These are phyloP conservation scores for Botrytis pseudocinerea DNA, from an alignment of 2,329 filamentous ascomycete species.

Conservation along the genomic window DNA sequence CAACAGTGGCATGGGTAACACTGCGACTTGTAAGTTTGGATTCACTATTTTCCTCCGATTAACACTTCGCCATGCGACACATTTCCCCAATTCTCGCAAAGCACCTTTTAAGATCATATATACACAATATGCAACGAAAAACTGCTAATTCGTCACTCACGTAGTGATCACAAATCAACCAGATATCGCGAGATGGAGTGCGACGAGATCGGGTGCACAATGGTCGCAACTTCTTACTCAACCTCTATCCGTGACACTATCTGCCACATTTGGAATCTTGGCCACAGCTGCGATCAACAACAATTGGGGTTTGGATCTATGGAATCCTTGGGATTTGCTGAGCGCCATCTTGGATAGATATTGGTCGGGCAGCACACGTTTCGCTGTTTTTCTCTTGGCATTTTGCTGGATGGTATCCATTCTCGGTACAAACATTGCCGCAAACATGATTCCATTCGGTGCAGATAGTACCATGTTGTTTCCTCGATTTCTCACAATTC, in stretches of 20 bases:
- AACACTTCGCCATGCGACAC: neutral
- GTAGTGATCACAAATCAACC: constrained; percentile 46
- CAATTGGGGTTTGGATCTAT: constrained; percentile 42
- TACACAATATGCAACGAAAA: neutral
- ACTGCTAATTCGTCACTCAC: neutral
- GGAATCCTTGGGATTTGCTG: constrained; percentile 51
- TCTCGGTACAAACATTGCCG: constrained; percentile 56
- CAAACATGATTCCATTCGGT: constrained; percentile 55
- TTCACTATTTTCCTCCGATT: neutral
- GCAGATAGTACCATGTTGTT: constrained; percentile 56
- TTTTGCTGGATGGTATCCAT: constrained; percentile 55
- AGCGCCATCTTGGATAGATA: constrained; percentile 40
- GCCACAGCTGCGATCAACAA: constrained; percentile 39
- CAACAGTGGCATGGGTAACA: constrained; percentile 45
- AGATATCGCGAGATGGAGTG: constrained; percentile 47
- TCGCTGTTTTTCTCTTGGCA: constrained; percentile 48
- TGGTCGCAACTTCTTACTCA: constrained; percentile 45
- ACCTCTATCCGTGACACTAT: constrained; percentile 31
- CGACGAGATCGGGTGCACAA: constrained; percentile 38
- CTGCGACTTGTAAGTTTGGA: constrained; percentile 36
- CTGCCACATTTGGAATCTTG: constrained; percentile 37
- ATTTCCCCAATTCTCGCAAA: no score
- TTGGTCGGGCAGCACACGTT: constrained; percentile 43
- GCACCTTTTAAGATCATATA: no score
- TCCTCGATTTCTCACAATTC: constrained; percentile 56